phyloP scores from a whole-genome alignment of 306 rosid species.

The Medicago arabica region DNA sequence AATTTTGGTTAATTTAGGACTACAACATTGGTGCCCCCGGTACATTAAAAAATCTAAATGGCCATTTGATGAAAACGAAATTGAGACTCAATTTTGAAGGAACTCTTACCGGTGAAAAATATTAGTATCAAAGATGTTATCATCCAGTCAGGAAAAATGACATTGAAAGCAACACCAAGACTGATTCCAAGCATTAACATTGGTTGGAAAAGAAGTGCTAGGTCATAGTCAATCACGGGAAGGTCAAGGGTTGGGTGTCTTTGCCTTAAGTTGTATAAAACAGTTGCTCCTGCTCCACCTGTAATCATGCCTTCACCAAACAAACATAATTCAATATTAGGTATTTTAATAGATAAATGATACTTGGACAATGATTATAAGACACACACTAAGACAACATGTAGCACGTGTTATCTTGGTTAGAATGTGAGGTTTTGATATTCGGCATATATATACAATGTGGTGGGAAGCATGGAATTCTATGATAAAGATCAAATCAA shows the following conservation, averaged over 20 bases:
- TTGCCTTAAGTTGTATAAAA: constrained; percentile 64
- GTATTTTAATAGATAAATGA: too few species aligned
- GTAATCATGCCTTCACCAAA: constrained; percentile 67
- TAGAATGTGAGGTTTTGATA: too few species aligned
- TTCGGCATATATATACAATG: too few species aligned
- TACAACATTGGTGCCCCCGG: too few species aligned
- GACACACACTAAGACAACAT: too few species aligned
- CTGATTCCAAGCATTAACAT: constrained; percentile 83
- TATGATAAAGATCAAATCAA: too few species aligned
- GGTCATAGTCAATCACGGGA: constrained; percentile 74
- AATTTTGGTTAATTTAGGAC: too few species aligned
- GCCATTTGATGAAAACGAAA: not conserved
- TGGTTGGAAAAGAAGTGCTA: constrained; percentile 81
- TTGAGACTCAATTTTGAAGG: not conserved
- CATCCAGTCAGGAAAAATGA: constrained; percentile 83
- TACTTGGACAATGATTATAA: too few species aligned
- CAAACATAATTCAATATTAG: not conserved
- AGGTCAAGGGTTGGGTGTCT: constrained; percentile 76
- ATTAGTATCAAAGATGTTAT: constrained; percentile 63
- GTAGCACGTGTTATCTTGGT: too few species aligned
- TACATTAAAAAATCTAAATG: too few species aligned
- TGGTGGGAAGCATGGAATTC: too few species aligned
- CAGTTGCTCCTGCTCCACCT: constrained; percentile 81
- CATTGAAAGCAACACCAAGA: constrained; percentile 77
- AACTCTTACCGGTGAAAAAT: constrained; percentile 55